Evolutionary conservation across 1,284 basidiomycete species (phyloP).

Genomic region (Stereum hirsutum): DNA sequence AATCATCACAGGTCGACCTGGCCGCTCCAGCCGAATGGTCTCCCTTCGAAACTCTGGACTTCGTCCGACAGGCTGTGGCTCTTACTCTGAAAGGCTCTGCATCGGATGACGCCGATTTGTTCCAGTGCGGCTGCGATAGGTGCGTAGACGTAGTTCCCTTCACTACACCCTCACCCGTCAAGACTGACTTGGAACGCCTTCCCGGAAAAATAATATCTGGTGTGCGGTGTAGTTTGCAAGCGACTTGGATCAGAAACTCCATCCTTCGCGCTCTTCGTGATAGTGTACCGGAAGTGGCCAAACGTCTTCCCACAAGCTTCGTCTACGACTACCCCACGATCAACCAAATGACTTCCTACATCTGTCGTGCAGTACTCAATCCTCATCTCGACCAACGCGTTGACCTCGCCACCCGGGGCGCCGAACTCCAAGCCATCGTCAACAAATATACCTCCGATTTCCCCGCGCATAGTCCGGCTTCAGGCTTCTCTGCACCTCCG

Average conservation of each 20-base stretch:
- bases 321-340: conserved; percentile 28
- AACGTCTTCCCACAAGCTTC: conserved; percentile 18
- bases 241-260: conserved; percentile 31
- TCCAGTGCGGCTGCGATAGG: conserved; percentile 34
- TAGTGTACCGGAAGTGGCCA: conserved; percentile 14
- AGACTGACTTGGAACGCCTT: too few relatives aligned
- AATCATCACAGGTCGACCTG: conserved; percentile 18
- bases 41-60: conserved; percentile 12
- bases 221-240: conserved; percentile 30
- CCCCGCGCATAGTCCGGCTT: conserved; percentile 12
- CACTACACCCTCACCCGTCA: neutral
- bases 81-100: conserved; percentile 16
- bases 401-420: conserved; percentile 8
- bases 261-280: conserved; percentile 23
- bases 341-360: conserved; percentile 15
- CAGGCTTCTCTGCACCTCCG: neutral
- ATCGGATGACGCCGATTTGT: conserved; percentile 26
- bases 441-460: conserved; percentile 22
- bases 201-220: too few relatives aligned
- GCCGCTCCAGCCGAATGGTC: conserved; percentile 21
- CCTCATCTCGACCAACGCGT: conserved; percentile 8
- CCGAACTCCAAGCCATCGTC: conserved; percentile 20
- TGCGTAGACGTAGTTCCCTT: too few relatives aligned
- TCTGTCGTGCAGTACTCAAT: conserved; percentile 11
- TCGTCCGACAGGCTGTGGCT: conserved; percentile 19